These are phyloP conservation scores for Grigorovia yakushimaensis DNA, from an alignment of 805 yeast species.

Conservation along the genomic window DNA sequence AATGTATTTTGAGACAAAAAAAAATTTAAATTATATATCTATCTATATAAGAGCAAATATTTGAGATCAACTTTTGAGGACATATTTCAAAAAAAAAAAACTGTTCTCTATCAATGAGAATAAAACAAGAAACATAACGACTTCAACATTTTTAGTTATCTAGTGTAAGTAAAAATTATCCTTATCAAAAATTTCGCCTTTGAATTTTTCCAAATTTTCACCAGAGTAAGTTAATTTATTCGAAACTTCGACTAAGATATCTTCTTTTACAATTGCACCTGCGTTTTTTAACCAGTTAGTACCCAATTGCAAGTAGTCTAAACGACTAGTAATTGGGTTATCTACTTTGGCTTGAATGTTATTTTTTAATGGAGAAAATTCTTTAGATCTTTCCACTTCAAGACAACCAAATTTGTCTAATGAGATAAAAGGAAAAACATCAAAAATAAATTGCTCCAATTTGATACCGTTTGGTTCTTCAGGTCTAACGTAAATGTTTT, in stretches of 20 bases:
- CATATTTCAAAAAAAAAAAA: no score
- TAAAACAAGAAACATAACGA: no score
- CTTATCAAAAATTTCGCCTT: slow-evolving; percentile 34
- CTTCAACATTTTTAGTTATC: neutral
- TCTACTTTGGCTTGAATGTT: slow-evolving; percentile 76
- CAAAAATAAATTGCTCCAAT: slow-evolving; percentile 94
- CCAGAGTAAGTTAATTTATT: slow-evolving; percentile 67
- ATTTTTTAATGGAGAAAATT: slow-evolving; percentile 91
- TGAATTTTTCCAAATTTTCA: slow-evolving; percentile 52
- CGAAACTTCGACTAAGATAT: slow-evolving; percentile 61
- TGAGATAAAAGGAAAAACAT: slow-evolving; percentile 76
- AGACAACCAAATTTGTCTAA: slow-evolving; percentile 73
- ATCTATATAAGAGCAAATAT: no score
- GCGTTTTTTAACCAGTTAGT: slow-evolving; percentile 61
- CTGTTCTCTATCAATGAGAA: no score
- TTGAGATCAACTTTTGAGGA: no score
- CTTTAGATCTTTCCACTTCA: slow-evolving; percentile 78
- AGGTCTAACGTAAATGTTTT: slow-evolving; percentile 50
- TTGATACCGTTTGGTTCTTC: slow-evolving; percentile 81
- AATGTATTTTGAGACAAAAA: no score
- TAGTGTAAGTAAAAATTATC: slow-evolving; percentile 20
- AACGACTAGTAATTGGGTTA: slow-evolving; percentile 73
- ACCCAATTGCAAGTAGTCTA: slow-evolving; percentile 54
- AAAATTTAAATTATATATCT: no score
- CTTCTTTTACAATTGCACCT: slow-evolving; percentile 52